Conservation (phyloP, 768 basidiomycete genomes). For the Infundibulicybe gibba region DNA sequence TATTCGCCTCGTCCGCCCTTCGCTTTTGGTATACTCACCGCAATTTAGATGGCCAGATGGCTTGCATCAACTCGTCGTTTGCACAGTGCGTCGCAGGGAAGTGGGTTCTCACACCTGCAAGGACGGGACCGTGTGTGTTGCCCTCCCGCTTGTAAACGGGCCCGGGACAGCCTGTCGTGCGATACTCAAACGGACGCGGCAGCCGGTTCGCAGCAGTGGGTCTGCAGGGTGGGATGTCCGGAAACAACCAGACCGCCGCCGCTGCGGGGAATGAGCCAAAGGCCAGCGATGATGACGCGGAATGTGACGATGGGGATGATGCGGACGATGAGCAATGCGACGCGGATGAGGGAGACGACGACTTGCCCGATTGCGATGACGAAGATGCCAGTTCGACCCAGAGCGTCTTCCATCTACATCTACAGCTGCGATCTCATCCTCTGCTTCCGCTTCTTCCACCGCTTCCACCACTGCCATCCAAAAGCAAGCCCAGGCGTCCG, state of each 20-base stretch:
- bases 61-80: slow-evolving; percentile 36
- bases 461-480: neutral
- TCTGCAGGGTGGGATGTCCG: neutral
- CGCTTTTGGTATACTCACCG: slow-evolving; percentile 8
- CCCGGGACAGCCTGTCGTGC: slow-evolving; percentile 40
- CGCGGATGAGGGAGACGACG: neutral
- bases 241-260: neutral
- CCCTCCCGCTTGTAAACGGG: slow-evolving; percentile 45
- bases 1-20: slow-evolving; percentile 15
- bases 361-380: neutral
- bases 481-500: neutral
- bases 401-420: slow-evolving; percentile 4
- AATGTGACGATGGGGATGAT: neutral
- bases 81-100: slow-evolving; percentile 40
- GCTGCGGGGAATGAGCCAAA: slow-evolving; percentile 22
- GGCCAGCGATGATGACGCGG: slow-evolving; percentile 29
- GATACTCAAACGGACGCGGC: slow-evolving; percentile 35
- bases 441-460: neutral
- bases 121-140: slow-evolving; percentile 34
- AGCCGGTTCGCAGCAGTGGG: slow-evolving; percentile 8
- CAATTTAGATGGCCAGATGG: slow-evolving; percentile 31
- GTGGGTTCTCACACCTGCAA: slow-evolving; percentile 36
- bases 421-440: neutral
- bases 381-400: neutral
- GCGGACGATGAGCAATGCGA: neutral